A percentile compares a stretch with the other conserved stretches of the same genome.
phyloP scores from a whole-genome alignment of 2,329 filamentous ascomycete species.

The Beauveria varroae region DNA sequence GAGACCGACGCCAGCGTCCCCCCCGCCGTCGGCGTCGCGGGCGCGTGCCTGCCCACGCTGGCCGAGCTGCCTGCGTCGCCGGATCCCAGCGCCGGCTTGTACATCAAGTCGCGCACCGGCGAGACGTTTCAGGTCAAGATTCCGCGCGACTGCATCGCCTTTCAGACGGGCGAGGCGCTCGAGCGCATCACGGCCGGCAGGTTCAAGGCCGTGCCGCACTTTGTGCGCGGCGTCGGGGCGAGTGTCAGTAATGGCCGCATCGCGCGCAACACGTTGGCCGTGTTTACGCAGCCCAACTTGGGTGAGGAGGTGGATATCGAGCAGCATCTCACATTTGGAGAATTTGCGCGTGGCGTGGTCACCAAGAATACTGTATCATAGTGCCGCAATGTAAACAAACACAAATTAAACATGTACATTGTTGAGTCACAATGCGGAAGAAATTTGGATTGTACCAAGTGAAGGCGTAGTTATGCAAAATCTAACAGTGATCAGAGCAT shows the following conservation, averaged over 20 bases:
- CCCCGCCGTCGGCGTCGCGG: slow-evolving; percentile 8
- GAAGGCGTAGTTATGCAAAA: neutral
- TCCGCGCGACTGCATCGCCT: slow-evolving; percentile 83
- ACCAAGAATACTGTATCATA: slow-evolving; percentile 48
- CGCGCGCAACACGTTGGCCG: slow-evolving; percentile 82
- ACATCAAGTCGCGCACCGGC: slow-evolving; percentile 81
- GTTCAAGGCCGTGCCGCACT: slow-evolving; percentile 94
- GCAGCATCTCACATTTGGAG: slow-evolving; percentile 62
- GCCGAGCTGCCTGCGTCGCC: slow-evolving; percentile 69
- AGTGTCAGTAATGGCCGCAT: slow-evolving; percentile 45
- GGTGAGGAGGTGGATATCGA: slow-evolving; percentile 67
- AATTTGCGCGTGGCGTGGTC: slow-evolving; percentile 60
- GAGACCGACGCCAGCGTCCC: slow-evolving; percentile 29
- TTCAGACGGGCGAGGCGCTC: slow-evolving; percentile 90
- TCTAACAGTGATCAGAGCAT: neutral
- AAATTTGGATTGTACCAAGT: neutral
- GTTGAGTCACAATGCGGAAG: neutral
- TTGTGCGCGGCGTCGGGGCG: slow-evolving; percentile 69
- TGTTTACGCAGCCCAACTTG: slow-evolving; percentile 95
- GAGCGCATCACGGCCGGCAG: slow-evolving; percentile 84
- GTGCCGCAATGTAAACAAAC: neutral
- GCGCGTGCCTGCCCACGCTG: slow-evolving; percentile 40
- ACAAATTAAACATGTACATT: neutral
- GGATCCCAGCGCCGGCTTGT: slow-evolving; percentile 80
- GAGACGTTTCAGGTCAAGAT: slow-evolving; percentile 86